Evolutionary conservation across 2,329 filamentous ascomycete species (phyloP).

Genomic region (Trichothecium sympodiale): DNA sequence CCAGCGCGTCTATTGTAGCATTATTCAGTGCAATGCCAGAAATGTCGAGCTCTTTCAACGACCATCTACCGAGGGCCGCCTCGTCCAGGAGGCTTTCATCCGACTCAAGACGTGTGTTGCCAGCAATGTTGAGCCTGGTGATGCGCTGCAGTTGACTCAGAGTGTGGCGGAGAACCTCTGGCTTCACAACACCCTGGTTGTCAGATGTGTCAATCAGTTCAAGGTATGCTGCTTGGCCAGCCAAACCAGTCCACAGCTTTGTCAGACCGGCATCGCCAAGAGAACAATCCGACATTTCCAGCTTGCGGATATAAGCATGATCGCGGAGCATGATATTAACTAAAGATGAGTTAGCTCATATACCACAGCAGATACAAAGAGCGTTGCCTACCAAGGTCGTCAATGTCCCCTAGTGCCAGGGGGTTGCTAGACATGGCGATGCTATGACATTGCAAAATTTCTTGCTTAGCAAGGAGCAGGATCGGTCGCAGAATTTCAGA

Average conservation of each 20-base stretch:
- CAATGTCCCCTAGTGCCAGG: conserved; percentile 33
- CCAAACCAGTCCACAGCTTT: conserved; percentile 34
- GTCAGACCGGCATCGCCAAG: conserved; percentile 37
- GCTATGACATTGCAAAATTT: conserved; percentile 37
- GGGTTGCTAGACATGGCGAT: conserved; percentile 39
- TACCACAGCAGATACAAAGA: not conserved
- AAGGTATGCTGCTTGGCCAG: conserved; percentile 31
- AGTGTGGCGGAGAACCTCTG: conserved; percentile 32
- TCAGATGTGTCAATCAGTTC: conserved; percentile 40
- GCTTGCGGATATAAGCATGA: conserved; percentile 29
- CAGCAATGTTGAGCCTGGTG: conserved; percentile 36
- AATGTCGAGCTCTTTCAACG: conserved; percentile 42
- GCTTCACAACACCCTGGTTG: conserved; percentile 39
- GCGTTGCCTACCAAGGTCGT: conserved; percentile 31
- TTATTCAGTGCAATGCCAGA: conserved; percentile 44
- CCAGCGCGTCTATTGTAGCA: conserved; percentile 34
- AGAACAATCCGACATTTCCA: conserved; percentile 40
- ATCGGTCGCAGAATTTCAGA: conserved; percentile 36
- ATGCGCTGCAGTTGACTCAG: conserved; percentile 32
- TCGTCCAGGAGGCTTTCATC: conserved; percentile 35
- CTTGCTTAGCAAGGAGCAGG: conserved; percentile 34
- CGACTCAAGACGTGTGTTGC: conserved; percentile 34
- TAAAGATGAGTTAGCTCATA: conserved; percentile 7
- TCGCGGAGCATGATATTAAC: conserved; percentile 22
- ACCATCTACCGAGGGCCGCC: conserved; percentile 29